Evolutionary conservation across 192 early-diverging fungal species (phyloP), one percentile per base, ranked within the genome.

Genomic region (Entomortierella beljakovae): DNA sequence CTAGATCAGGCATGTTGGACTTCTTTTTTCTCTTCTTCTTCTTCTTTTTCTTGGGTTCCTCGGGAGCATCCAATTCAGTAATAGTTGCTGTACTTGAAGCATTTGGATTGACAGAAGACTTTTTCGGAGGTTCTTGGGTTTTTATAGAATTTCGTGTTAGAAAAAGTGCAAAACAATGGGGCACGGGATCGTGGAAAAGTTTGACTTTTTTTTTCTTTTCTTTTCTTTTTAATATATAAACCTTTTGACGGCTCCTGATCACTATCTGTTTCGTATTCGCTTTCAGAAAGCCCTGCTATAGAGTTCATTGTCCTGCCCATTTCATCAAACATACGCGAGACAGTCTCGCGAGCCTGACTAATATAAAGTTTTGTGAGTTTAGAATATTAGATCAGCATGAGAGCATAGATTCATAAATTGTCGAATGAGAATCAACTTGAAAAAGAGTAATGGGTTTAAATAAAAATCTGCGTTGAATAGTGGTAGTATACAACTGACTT

Each of bases 21-120:
- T 69, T 82, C 53, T 83, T 87, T 31, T 76, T 87, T 46, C 81
- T 85, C 43, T 82, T 84, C 57, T 81, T 86, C 25, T 81, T 67
- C 34, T 69, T 57, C 31, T 70, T 77, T 43, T 71, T 71, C 53
- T 71, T 62, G 23, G 23, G 31, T 13, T 38, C 52, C 5, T 61
- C 63, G 15, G 6, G 48, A 22, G 1, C 42, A 43, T 8, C 18
- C 42, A 18, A 8, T 18, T 8, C 8, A 18, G 8, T 43, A 8
- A 43, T 43, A 43, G 42, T 18, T 18, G 8, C 42, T 11, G 42
- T 8, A 43, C 18, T 43, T 11, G 18, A 11, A 18, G 42, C 18
- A 8, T 8, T 43, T 43, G 42, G 42, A 43, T 43, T 8, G 42
- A 18, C 8, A 43, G 42, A 18, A 43, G 42, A n/a, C n/a, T n/a